Base-by-base conservation (phyloP, 2,329 filamentous ascomycete species). In the Triangularia setosa region DNA sequence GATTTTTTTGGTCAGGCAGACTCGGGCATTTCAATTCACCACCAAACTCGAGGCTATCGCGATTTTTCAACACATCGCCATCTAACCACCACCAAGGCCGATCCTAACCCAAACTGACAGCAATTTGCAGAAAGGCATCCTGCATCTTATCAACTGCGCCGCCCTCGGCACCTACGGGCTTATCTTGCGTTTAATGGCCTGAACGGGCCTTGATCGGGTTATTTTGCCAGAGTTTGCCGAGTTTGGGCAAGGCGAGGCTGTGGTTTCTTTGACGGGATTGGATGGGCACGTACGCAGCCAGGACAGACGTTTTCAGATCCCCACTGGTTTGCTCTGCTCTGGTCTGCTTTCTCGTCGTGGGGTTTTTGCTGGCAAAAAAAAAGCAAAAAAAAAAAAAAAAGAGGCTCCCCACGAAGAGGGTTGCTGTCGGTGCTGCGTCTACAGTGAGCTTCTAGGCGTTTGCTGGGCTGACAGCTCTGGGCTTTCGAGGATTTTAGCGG, bases 401-500 rank as follows among this genome's bases (percentile, higher is more conserved):
- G 30, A 14, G 5, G 30, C 11, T 14, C 30, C 30, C 30, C 30
- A 14, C 12, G 30, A 28, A 28, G 30, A 35, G 12, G 11, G 30
- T 28, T 28, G 27, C 5, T 9, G 9, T 28, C 27, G 27, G 27
- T 9, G 9, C 27, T 28, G 27, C 27, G 16, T 18, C 35, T 48
- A 21, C 40, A 48, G 40, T 18, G 40, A n/a, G 7, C 40, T 21
- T 48, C n/a, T 48, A 21, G 40, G 23, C 23, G 21, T 40, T 58
- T 55, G 18, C 52, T 33, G 61, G 66, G 62, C 62, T 53, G 30
- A 40, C 66, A 58, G 60, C 58, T 53, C 64, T 58, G 53, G 62
- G 56, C n/a, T 44, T 59, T 54, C 62, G 52, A 56, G 55, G 35
- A 40, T 59, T 61, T 58, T 67, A 66, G 68, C 59, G 65, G 66